Evolutionary conservation across 202 grass and related monocot species (phyloP), one percentile per base, ranked within the genome.

Genomic region (Panicum hallii): DNA sequence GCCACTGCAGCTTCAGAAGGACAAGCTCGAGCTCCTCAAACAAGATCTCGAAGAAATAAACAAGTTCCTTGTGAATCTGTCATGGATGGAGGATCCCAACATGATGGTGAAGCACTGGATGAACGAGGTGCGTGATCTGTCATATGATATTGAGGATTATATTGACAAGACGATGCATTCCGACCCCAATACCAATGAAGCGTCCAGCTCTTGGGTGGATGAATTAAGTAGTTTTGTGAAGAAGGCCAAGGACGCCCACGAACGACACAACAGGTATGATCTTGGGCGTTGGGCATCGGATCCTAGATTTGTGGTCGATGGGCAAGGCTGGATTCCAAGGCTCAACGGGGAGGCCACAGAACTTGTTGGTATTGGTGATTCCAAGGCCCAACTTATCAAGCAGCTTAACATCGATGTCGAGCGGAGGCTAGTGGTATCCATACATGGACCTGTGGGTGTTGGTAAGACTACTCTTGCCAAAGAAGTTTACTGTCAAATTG

Each of bases 201-300:
- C 11, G 36, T 2, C 0, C 64, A 0, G 0, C 3, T 2, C 9
- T 1, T 43, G 26, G 20, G 40, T 45, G 0, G 67, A 47, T 0
- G 43, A 70, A 47, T 15, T 70, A 1, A 46, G n/a, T 43, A 26
- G 5, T 70, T 43, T 70, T 0, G 4, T 70, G 43, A 26, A 26
- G 5, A 43, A 70, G 42, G 65, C 42, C 10, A 26, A 17, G 11
- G 65, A 67, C 4, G 17, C 65, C 38, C 65, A 1, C 17, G 1
- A 43, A n/a, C 17, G 38, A 0, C 9, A 67, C 38, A 19, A 67
- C 17, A 67, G 65, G 65, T 67, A 67, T 8, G 8, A 67, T 67
- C 38, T 70, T 47, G 41, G n/a, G 43, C n/a, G n/a, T 47, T 26
- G 11, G 42, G 42, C 67, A 70, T 47, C 67, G 3, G 28, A 30